A percentile compares a stretch with the other conserved stretches of the same genome.
phyloP scores from a whole-genome alignment of 129 eudicot species.

The Rutidosis leptorrhynchoides region DNA sequence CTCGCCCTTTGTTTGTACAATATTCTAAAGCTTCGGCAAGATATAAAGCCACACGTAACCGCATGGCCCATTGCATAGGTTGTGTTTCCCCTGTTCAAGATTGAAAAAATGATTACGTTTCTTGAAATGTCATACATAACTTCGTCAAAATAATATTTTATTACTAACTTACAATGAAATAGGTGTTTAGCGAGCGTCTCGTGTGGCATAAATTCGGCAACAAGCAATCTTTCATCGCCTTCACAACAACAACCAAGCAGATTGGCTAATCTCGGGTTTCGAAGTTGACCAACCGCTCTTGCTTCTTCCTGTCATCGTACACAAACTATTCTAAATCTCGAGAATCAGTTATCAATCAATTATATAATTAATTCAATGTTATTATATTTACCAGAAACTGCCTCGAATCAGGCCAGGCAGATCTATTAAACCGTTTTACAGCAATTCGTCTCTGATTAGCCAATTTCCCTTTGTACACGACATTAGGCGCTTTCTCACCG shows the following conservation, averaged over 20 bases:
- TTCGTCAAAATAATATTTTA: background rate
- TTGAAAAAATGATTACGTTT: constrained; percentile 26
- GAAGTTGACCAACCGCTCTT: constrained; percentile 75
- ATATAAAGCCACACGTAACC: constrained; percentile 83
- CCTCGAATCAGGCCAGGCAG: constrained; percentile 80
- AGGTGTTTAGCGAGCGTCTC: constrained; percentile 83
- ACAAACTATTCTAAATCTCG: too few relatives aligned
- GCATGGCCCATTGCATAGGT: constrained; percentile 96
- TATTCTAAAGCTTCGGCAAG: constrained; percentile 85
- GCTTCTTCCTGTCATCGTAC: constrained; percentile 66
- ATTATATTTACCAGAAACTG: constrained; percentile 63
- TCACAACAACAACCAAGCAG: constrained; percentile 83
- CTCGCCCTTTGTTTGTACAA: constrained; percentile 83
- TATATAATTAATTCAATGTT: too few relatives aligned
- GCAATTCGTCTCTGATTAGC: constrained; percentile 73
- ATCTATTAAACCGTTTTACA: constrained; percentile 68
- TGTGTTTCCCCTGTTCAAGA: constrained; percentile 70
- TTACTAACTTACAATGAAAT: constrained; percentile 64
- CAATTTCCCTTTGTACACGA: constrained; percentile 75
- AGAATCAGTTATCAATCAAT: too few relatives aligned
- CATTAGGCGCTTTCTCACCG: constrained; percentile 84
- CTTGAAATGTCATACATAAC: background rate
- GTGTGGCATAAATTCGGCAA: constrained; percentile 83
- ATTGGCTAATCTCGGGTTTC: constrained; percentile 71
- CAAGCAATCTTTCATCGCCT: constrained; percentile 77